Percentiles rank a stretch among this genome's conserved stretches.
Evolutionary conservation across 371 early-diverging fungal species (phyloP).

Genomic region (Sanchytrium tribonematis): DNA sequence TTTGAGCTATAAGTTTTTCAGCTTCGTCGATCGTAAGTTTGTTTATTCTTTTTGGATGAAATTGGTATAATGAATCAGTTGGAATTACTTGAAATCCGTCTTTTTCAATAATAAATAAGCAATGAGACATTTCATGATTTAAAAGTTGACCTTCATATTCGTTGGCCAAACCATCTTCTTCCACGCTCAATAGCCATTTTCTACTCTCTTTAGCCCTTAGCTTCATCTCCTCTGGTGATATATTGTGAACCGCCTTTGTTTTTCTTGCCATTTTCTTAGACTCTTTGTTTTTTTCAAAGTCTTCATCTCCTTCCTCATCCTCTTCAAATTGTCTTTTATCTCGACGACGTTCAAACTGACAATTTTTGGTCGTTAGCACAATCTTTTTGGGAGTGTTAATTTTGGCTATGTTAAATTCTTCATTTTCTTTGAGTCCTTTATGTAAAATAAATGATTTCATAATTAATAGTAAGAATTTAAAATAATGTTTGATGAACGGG

Average conservation of each 20-base stretch:
- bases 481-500: no score
- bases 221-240: background rate
- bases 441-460: background rate
- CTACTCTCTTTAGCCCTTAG: background rate
- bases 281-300: background rate
- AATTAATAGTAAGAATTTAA: no score
- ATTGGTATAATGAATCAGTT: background rate
- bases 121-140: background rate
- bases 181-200: background rate
- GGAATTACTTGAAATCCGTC: background rate
- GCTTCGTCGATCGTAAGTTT: background rate
- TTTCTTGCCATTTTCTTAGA: background rate
- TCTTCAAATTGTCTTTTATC: background rate
- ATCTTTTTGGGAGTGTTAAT: background rate
- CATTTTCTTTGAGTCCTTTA: background rate
- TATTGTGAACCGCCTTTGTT: background rate
- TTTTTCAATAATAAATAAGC: background rate
- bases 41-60: background rate
- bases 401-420: constrained; percentile 1
- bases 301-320: background rate
- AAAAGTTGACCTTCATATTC: background rate
- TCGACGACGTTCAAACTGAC: background rate
- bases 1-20: background rate
- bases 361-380: background rate
- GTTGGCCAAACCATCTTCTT: background rate